Evolutionary conservation across 768 basidiomycete genomes (phyloP), one percentile per base, ranked within the genome.

Genomic region (Chlorophyllum brunneum): DNA sequence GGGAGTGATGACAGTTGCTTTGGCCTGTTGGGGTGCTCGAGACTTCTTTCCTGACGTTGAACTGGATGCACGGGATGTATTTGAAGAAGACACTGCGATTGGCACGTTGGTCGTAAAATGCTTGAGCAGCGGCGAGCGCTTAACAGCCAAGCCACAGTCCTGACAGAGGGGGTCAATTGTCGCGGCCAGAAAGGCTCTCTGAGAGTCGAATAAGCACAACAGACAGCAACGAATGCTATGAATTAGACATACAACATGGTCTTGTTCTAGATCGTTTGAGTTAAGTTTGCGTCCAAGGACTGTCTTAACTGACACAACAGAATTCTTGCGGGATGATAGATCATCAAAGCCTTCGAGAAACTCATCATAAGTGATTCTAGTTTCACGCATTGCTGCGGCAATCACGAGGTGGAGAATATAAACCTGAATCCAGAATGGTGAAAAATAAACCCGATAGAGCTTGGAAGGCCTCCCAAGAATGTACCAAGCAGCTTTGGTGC

Each of bases 401-500:
- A 81, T 65, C 3, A 82, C 54, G n/a, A 77, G 64, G 57, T 83
- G 76, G 1, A 80, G 65, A 15, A 83, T 48, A 1, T 70, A 72
- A 56, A 84, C 81, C 40, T 66, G 69, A 7, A 72, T 65, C 73
- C 77, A 81, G 51, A 84, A 80, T 0, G 65, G 54, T 0, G 54
- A 54, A 58, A 73, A 87, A 47, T 73, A 77, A 0, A 69, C 65
- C 11, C 46, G 42, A 56, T 88, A 88, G 2, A 48, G 29, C 1
- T 45, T 39, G 0, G 79, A 73, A 0, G 86, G 83, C 1, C 55
- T 54, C 9, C 74, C 71, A 2, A 89, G 71, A 49, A 88, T 83
- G 56, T 89, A 89, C 86, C 86, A 89, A 0, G 86, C 84, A 63
- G 67, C 63, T 38, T 70, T 39, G 0, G 87, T 88, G 39, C 77